phyloP scores from a whole-genome alignment of 1,284 basidiomycete species.

The Cutaneotrichosporon dermatis region DNA sequence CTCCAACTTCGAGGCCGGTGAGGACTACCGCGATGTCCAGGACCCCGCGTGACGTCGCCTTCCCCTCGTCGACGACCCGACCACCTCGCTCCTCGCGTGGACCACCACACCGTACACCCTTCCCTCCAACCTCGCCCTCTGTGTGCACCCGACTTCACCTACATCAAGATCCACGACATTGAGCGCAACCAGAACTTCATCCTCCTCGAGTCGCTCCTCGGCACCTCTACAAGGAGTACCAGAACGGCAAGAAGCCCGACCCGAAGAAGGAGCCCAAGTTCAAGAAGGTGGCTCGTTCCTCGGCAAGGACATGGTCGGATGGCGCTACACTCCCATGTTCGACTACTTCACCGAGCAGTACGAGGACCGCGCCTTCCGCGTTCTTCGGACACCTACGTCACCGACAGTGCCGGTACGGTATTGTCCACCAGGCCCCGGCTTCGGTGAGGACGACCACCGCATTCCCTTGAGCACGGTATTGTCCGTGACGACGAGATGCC shows the following conservation, averaged over 20 bases:
- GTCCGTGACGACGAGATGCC: slow-evolving; percentile 83
- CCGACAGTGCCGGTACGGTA: slow-evolving; percentile 92
- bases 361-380: slow-evolving; percentile 85
- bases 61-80: slow-evolving; percentile 91
- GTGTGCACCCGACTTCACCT: slow-evolving; percentile 95
- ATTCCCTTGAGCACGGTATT: slow-evolving; percentile 81
- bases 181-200: slow-evolving; percentile 87
- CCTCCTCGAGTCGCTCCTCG: slow-evolving; percentile 80
- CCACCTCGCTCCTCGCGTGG: slow-evolving; percentile 90
- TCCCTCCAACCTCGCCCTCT: slow-evolving; percentile 90
- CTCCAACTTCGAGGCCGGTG: slow-evolving; percentile 96
- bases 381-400: slow-evolving; percentile 92
- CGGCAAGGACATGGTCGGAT: slow-evolving; percentile 92
- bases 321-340: slow-evolving; percentile 93
- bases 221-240: slow-evolving; percentile 92
- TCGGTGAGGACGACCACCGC: slow-evolving; percentile 98
- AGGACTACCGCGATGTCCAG: slow-evolving; percentile 87
- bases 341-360: slow-evolving; percentile 95
- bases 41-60: slow-evolving; percentile 97
- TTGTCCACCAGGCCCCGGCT: slow-evolving; percentile 99
- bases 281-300: slow-evolving; percentile 80
- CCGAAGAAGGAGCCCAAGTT: slow-evolving; percentile 84
- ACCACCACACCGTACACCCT: slow-evolving; percentile 99
- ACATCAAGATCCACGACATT: slow-evolving; percentile 95
- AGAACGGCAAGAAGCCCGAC: slow-evolving; percentile 48